phyloP scores from a whole-genome alignment of 2,329 filamentous ascomycete species.

The Coccinonectria pachysandricola region DNA sequence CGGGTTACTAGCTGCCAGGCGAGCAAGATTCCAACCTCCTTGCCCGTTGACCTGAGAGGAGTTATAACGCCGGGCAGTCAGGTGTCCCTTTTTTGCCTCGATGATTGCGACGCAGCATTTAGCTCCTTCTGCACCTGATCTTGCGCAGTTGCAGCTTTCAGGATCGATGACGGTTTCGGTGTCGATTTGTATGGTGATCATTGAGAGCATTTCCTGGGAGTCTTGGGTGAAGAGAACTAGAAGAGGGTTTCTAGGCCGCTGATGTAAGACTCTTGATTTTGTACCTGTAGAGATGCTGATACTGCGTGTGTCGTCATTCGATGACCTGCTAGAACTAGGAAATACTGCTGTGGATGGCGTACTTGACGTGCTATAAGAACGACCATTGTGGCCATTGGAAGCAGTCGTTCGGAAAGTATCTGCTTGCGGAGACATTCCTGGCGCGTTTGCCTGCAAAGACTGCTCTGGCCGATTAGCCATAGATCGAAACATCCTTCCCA shows the following conservation, averaged over 20 bases:
- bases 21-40: constrained; percentile 22
- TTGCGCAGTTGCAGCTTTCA: constrained; percentile 24
- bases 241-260: constrained; percentile 22
- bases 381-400: too few relatives aligned
- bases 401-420: too few relatives aligned
- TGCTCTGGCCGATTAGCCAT: too few relatives aligned
- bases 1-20: constrained; percentile 19
- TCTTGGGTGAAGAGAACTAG: constrained; percentile 24
- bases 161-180: constrained; percentile 24
- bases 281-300: constrained; percentile 16
- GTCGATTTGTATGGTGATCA: constrained; percentile 23
- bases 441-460: too few relatives aligned
- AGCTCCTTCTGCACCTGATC: constrained; percentile 15
- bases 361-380: constrained; percentile 16
- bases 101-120: constrained; percentile 15
- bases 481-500: too few relatives aligned
- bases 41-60: constrained; percentile 3
- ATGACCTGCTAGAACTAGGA: constrained; percentile 18
- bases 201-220: constrained; percentile 11
- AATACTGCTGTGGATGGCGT: constrained; percentile 2
- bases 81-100: constrained; percentile 18
- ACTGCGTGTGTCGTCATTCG: constrained; percentile 14
- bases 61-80: constrained; percentile 19
- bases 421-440: too few relatives aligned
- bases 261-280: constrained; percentile 20